Evolutionary conservation across 305 asterid genomes (phyloP), one percentile per base, ranked within the genome.

Genomic region (Fraxinus floribunda): DNA sequence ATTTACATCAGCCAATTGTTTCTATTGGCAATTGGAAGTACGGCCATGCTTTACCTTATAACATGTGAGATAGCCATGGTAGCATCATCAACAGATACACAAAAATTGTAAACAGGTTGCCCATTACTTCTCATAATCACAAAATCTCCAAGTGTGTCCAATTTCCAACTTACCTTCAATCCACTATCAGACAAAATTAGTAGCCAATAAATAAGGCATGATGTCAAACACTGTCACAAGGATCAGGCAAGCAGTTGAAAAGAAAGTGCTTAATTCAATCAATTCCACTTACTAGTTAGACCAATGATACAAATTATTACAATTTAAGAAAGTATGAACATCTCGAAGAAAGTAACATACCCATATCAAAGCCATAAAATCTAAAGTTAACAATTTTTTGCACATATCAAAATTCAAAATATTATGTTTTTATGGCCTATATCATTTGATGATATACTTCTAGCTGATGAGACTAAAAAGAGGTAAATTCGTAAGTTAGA

Each of bases 51-150:
- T 76, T 83, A 95, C 98, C 98, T 90, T 85, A 96, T 94, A 84
- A 95, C 99, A 86, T 95, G 99, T 3, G 99, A 92, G 86, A 95
- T 93, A 81, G 97, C 98, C 99, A 95, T 95, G 80, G 95, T 90
- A 83, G 99, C 97, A 90, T 95, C 99, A 88, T 95, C 99, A 81
- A 95, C 97, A 75, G 98, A 93, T 81, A 92, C 99, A 84, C 99
- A 96, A 79, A 96, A 96, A 86, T 96, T 96, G 91, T 96, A 96
- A 71, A 96, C 99, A 49, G 99, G 99, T 83, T 94, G 99, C 83
- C 99, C 99, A 38, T 95, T 95, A 82, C 98, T 95, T 91, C 99
- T 95, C 99, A 95, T 94, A 83, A 95, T 92, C 85, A 95, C 99
- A 79, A 95, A 95, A 89, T 95, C 99, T 82, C 99, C 99, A 84